Evolutionary conservation across 2,329 filamentous ascomycete species (phyloP), one percentile per base, ranked within the genome.

Genomic region (Atkinsonella texensis): DNA sequence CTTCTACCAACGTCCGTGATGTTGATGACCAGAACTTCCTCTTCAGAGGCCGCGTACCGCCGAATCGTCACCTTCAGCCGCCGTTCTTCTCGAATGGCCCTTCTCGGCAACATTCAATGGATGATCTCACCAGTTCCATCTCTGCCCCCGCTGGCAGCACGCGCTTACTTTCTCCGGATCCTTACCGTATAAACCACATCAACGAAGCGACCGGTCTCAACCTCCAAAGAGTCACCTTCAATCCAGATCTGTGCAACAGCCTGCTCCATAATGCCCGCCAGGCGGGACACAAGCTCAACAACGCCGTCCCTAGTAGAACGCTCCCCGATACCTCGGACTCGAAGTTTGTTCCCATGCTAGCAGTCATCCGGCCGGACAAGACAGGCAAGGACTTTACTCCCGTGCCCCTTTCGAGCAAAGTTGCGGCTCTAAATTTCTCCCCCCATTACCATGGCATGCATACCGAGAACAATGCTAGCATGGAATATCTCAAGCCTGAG

Each of bases 361-460:
- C 58, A 23, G 54, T 60, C 23, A 55, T 52, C 35, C 53, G 54
- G 6, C 58, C 53, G 13, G 54, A 56, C 46, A 51, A 49, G 32
- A 53, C 49, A 5, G 52, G 51, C 13, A 46, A 49, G 35, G 50
- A 51, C 48, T 44, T 53, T 15, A 52, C 52, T 12, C 53, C 33
- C 6, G 38, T 43, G 23, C 48, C 51, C 46, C 50, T 48, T 7
- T 35, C 35, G n/a, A 54, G 50, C 48, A 31, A 41, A 10, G 45
- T 50, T 9, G 33, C 44, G 4, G 38, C 48, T 3, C 31, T 53
- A 49, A 58, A 54, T 18, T 66, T 70, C 57, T 70, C 68, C 0
- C 41, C 49, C n/a, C 63, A 62, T 45, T 70, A 70, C 50, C 62
- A 62, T 45, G 68, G 68, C 12, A 66, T 67, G 53, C 67, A 69